These are phyloP conservation scores for Beauveria bassiana DNA, from an alignment of 2,329 filamentous ascomycete species.

Conservation along the genomic window DNA sequence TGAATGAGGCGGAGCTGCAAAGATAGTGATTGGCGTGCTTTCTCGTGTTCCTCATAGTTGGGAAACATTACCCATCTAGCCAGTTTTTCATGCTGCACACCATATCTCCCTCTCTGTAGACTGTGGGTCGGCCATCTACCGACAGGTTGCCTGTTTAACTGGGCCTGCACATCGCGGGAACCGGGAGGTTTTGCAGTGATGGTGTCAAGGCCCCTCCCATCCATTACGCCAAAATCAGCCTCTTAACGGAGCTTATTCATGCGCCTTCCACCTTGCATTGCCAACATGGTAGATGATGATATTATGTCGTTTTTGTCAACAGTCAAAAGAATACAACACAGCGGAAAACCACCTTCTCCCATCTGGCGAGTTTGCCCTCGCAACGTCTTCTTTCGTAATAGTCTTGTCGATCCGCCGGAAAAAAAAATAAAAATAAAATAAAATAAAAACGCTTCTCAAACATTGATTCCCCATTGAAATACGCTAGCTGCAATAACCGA, in stretches of 20 bases:
- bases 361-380: too few species aligned
- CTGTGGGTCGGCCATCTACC: background rate
- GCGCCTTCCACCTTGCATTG: too few species aligned
- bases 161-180: constrained; percentile 2
- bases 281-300: too few species aligned
- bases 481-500: background rate
- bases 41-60: background rate
- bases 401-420: background rate
- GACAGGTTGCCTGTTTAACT: background rate
- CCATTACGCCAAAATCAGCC: background rate
- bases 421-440: background rate
- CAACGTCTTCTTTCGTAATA: background rate
- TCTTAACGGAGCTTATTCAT: too few species aligned
- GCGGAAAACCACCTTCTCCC: too few species aligned
- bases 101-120: background rate
- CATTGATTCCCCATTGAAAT: background rate
- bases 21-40: background rate
- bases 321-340: too few species aligned
- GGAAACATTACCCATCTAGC: background rate
- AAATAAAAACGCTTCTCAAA: background rate
- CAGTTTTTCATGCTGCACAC: background rate
- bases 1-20: background rate
- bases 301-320: too few species aligned
- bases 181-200: background rate
- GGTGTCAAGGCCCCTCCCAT: constrained; percentile 6